Base-by-base conservation (phyloP, 2,329 filamentous ascomycete genomes). In the Alternaria solani region DNA sequence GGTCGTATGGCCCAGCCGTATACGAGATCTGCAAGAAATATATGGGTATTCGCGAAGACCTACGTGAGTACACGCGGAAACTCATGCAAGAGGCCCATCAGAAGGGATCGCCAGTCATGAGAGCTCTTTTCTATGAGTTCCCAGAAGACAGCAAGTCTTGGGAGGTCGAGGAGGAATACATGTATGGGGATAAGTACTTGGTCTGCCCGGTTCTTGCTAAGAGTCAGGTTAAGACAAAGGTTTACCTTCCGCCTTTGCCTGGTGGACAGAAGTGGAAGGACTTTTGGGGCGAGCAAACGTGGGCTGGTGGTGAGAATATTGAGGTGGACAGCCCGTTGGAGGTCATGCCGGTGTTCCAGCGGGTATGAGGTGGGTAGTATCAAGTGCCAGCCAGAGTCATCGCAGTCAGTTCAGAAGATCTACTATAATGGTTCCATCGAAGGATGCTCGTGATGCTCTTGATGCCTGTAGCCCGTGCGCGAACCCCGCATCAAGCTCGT, bases 91-190 rank as follows among this genome's bases (percentile, higher is more conserved):
- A 86, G 62, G 88, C 88, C 0, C 86, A 89, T 62, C 80, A 85
- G 62, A 84, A 82, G 52, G 88, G 88, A 0, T 82, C 82, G 0
- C 88, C 88, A 0, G 78, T 91, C 9, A 90, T 91, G 70, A 76
- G 88, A 12, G 81, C 88, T 0, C 70, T 87, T 11, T 91, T 91
- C 69, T 88, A 88, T 62, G 87, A 88, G 59, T 91, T 90, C 59
- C 87, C 88, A 0, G 59, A 76, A 0, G 88, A 90, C 59, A 48
- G 74, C 12, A 74, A 69, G 57, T 79, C 81, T 16, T 90, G 88
- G 88, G 80, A 83, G 5, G 70, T 88, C 3, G 85, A 87, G 52
- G 82, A 83, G 32, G 83, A 89, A 78, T 90, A 90, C 69, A 86
- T 91, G 83, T 91, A 85, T 67, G 88, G 88, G 0, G 69, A 76